Base-by-base conservation (phyloP, 2,329 filamentous ascomycete species). In the Colletotrichum sp. region DNA sequence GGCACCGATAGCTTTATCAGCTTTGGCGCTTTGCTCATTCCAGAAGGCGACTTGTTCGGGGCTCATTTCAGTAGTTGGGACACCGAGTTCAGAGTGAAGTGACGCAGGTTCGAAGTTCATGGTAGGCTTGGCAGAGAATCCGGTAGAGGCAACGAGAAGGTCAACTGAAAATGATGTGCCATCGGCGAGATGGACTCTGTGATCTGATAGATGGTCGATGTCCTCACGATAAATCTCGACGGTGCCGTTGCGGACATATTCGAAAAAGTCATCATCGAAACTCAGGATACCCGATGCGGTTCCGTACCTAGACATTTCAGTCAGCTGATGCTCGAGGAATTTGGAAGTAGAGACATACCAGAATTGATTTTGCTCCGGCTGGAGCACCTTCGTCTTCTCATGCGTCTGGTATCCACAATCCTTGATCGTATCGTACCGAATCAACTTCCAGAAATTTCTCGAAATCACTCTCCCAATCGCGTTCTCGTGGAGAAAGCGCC, bases 241-340 rank as follows among this genome's bases (percentile, higher is more conserved):
- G n/a, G 84, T 86, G 5, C 90, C 89, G 7, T 86, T 81, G 60
- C 85, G 85, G 13, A 94, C 86, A 15, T 92, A 83, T 7, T 90
- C 88, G 79, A 92, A 90, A 79, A 93, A 88, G 77, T 90, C 85
- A 5, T 85, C 87, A 0, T 87, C 86, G 78, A 91, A 93, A 80
- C 93, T 94, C 72, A 92, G 85, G 34, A 93, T 92, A 63, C 89
- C 90, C 36, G 93, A 84, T 0, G 87, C 87, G 13, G 86, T 88
- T 3, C 89, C 91, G 9, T 89, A 88, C 87, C 90, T 93, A 79
- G 1, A 3, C 0, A 32, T 10, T 16, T 8, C 2, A 4, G 6
- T 60, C 3, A 69, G 18, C 18, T 0, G 4, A 43, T 12, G 5
- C 9, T n/a, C 18, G 39, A 5, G 18, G 0, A n/a, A 0, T 0